Base-by-base conservation (phyloP, 1,139 yeast species). In the Debaryomycetaceae sp. region DNA sequence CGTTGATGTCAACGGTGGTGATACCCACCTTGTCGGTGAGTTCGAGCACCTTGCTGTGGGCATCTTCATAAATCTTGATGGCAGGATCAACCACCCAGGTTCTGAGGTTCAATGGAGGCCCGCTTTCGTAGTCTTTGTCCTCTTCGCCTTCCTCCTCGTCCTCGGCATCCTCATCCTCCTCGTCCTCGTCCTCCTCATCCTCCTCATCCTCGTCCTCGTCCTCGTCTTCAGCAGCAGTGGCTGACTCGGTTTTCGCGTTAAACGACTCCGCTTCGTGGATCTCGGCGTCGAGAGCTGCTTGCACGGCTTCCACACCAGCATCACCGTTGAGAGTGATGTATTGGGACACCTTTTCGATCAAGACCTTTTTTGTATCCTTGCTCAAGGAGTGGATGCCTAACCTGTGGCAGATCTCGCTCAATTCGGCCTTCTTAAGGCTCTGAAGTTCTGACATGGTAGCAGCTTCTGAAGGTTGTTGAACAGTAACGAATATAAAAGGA, bases 311-410 rank as follows among this genome's bases (percentile, higher is more conserved):
- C 28, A 53, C 58, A 22, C 64, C 69, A 32, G 61, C 65, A 11
- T 56, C 51, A 25, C 65, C 71, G 38, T 59, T 58, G 31, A 58
- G 44, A 37, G 53, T 51, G 49, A 61, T 42, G 49, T 53, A 62
- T 16, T 46, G 49, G 27, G 65, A 68, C 32, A 71, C 57, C 44
- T 63, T 65, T 23, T 64, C 65, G 23, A 66, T 48, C 46, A 67
- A 61, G 28, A 58, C 53, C 46, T 56, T 63, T 47, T 67, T 67
- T 34, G 71, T 66, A 43, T 64, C 71, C 42, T 65, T 67, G 29
- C 61, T 40, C 33, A 51, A 48, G 25, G 58, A 54, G 31, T 52
- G 49, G 33, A 65, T 43, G 16, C 61, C 69, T 24, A 63, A 56
- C 38, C 57, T 58, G 32, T 49, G 57, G 41, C 61, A 60, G 24